Conservation (phyloP, 164 flowering plant species). For the Tetracentron sinense region DNA sequence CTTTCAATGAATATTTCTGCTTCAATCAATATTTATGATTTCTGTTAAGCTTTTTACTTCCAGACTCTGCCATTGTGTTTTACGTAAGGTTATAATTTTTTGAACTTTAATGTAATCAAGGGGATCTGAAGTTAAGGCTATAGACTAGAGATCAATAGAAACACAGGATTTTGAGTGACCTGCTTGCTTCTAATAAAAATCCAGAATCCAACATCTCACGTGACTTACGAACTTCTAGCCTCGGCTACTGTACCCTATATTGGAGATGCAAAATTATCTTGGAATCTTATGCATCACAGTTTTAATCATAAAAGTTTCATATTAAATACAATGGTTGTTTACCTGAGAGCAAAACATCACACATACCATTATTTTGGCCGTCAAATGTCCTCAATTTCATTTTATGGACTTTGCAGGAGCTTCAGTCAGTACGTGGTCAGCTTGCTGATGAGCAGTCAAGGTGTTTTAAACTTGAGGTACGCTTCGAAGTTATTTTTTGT, state of each 20-base stretch:
- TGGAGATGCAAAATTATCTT: neutral
- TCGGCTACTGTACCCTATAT: neutral
- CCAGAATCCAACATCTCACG: too few relatives aligned
- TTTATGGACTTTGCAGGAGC: slow-evolving; percentile 58
- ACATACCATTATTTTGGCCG: neutral
- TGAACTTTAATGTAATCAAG: too few relatives aligned
- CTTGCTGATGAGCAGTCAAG: slow-evolving; percentile 98
- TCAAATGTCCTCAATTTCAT: neutral
- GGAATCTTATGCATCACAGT: neutral
- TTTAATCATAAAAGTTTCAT: neutral
- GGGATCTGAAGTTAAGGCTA: too few relatives aligned
- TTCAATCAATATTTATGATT: neutral
- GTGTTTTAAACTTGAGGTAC: slow-evolving; percentile 97
- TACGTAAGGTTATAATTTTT: too few relatives aligned
- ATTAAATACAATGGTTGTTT: neutral
- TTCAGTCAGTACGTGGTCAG: slow-evolving; percentile 91
- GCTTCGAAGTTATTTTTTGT: neutral
- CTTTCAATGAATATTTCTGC: neutral
- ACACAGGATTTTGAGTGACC: neutral
- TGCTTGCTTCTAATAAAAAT: too few relatives aligned
- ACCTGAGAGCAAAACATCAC: too few relatives aligned
- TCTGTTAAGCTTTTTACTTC: neutral
- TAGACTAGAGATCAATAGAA: neutral
- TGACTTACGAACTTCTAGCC: neutral
- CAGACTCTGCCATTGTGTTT: neutral